Base-by-base conservation (phyloP, 1,284 basidiomycete species). In the Mycena sp. region DNA sequence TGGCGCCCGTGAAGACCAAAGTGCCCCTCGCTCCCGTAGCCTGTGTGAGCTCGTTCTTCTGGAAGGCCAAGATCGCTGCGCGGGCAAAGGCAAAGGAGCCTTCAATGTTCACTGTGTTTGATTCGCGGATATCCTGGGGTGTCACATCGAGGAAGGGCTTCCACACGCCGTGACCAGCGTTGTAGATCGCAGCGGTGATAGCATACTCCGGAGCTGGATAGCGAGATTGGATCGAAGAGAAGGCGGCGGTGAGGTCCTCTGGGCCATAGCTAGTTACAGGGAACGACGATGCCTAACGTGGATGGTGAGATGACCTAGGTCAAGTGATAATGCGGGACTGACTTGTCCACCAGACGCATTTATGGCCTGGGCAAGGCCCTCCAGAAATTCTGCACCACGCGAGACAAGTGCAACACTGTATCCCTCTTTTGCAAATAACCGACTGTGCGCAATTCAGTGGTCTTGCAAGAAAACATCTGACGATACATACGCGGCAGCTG, bases 1-100 rank as follows among this genome's bases (percentile, higher is more conserved):
- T 93, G 17, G 92, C 91, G 4, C 91, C 91, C 0, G 92, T 94
- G 73, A 93, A 91, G 30, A 94, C 32, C 51, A 94, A 75, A 2
- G 89, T 87, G 10, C 92, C 92, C 45, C 50, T 55, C 6, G 46
- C 46, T 9, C 58, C 58, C 11, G 50, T 59, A 17, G 25, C 5
- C 9, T 35, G 25, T 29, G 30, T 17, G 17, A 87, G 68, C 16
- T 82, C 80, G 68, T 90, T 90, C 58, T 83, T 80, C 69, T 87
- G 85, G 78, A 93, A 89, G 9, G 83, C 80, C 26, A 85, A 70
- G 56, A 94, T 83, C 3, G 83, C 85, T 61, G 87, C 84, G 30
- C 85, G 84, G 4, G 92, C 77, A 72, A 94, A 94, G 0, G 89
- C 83, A 57, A 91, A 92, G 0, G 88, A 84, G 0, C 84, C 85